Evolutionary conservation across 257 asterid genomes (phyloP).

Genomic region (Orobanche coerulescens): DNA sequence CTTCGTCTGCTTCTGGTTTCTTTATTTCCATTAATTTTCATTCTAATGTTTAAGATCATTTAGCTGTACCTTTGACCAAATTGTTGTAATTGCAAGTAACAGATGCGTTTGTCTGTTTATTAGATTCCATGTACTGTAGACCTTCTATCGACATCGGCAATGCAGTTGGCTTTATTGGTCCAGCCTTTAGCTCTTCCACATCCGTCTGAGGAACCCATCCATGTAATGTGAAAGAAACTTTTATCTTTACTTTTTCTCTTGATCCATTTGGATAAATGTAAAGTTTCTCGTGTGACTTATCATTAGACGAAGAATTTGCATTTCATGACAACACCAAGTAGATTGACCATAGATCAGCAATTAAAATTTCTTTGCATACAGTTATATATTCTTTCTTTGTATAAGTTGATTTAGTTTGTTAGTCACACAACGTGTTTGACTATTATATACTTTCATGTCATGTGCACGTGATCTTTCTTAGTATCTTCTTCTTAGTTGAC

Average conservation of each 20-base stretch:
- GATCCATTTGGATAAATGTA: not conserved
- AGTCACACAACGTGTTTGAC: constrained; percentile 12
- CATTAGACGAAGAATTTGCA: not conserved
- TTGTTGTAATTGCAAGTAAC: constrained; percentile 23
- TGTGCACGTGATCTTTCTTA: constrained; percentile 10
- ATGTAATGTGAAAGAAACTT: constrained; percentile 41
- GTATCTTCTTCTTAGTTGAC: constrained; percentile 6
- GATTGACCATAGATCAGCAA: not conserved
- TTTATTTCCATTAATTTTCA: constrained; percentile 3
- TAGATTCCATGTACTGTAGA: constrained; percentile 96
- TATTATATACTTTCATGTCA: constrained; percentile 12
- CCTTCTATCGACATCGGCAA: constrained; percentile 87
- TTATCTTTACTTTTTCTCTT: constrained; percentile 1
- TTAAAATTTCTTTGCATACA: not conserved
- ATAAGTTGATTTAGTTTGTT: not conserved
- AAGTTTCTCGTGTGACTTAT: constrained; percentile 2
- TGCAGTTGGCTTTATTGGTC: constrained; percentile 92
- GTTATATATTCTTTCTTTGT: not conserved
- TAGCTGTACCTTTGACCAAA: constrained; percentile 7
- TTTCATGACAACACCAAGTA: not conserved
- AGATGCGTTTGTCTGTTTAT: constrained; percentile 21
- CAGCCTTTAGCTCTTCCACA: constrained; percentile 98
- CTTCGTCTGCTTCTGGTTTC: not conserved
- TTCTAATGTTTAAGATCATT: not conserved
- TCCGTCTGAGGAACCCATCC: constrained; percentile 96